phyloP scores from a whole-genome alignment of 257 asterid genomes.

The Solanum arcanum region DNA sequence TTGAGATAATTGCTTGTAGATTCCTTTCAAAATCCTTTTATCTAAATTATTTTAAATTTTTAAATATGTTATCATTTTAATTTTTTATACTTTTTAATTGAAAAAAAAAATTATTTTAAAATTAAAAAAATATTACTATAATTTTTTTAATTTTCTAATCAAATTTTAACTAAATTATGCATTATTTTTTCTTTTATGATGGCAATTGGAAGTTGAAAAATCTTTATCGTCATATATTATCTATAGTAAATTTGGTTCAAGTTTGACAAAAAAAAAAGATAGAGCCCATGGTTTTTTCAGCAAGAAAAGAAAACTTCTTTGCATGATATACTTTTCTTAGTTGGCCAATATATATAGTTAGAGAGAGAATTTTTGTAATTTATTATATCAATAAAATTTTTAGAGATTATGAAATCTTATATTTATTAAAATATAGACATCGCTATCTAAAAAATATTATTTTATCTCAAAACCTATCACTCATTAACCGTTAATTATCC shows the following conservation, averaged over 20 bases:
- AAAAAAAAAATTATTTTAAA: too few species aligned
- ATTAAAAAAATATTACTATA: too few species aligned
- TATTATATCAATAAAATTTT: too few species aligned
- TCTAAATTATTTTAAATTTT: too few species aligned
- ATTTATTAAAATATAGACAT: too few species aligned
- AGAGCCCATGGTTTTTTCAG: not conserved
- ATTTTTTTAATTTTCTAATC: too few species aligned
- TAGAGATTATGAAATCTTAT: not conserved
- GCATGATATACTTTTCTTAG: not conserved
- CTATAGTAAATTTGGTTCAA: not conserved
- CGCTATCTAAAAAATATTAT: not conserved
- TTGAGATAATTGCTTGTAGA: not conserved
- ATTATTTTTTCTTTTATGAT: too few species aligned
- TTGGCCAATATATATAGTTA: too few species aligned
- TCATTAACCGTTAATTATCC: not conserved
- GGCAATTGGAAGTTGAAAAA: too few species aligned
- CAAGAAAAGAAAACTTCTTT: not conserved
- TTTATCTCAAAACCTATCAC: not conserved
- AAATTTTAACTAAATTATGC: too few species aligned
- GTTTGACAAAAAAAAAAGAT: not conserved
- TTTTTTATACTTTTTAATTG: too few species aligned
- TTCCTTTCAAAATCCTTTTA: not conserved
- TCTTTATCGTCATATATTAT: not conserved
- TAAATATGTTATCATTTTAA: too few species aligned
- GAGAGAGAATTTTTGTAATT: not conserved